A percentile compares a stretch with the other conserved stretches of the same genome.
These are phyloP conservation scores for Annulohypoxylon moriforme DNA, from an alignment of 495 filamentous ascomycete genomes.

Conservation along the genomic window DNA sequence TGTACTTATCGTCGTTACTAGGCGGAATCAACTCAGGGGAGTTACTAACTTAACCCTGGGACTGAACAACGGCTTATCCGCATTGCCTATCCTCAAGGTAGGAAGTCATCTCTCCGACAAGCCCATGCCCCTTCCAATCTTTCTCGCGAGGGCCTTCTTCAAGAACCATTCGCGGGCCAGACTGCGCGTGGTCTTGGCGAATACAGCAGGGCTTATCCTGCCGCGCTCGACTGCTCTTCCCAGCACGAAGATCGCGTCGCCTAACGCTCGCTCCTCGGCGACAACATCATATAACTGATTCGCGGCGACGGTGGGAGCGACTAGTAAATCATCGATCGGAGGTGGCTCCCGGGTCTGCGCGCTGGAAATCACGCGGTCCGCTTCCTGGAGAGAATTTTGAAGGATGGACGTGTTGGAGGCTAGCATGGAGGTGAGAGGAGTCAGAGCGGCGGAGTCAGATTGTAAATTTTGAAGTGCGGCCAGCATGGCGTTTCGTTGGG, in stretches of 20 bases:
- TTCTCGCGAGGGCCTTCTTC: slow-evolving; percentile 87
- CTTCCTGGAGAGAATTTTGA: slow-evolving; percentile 77
- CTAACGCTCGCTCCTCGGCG: slow-evolving; percentile 84
- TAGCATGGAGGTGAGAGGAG: slow-evolving; percentile 73
- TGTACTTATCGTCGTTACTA: neutral
- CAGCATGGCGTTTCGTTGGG: slow-evolving; percentile 83
- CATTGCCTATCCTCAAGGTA: neutral
- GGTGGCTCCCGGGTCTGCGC: slow-evolving; percentile 49
- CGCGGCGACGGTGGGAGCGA: slow-evolving; percentile 92
- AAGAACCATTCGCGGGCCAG: slow-evolving; percentile 90
- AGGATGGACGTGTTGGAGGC: slow-evolving; percentile 81
- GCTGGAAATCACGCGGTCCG: slow-evolving; percentile 77
- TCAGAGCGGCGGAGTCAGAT: slow-evolving; percentile 75
- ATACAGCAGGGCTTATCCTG: slow-evolving; percentile 80
- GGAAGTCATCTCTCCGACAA: slow-evolving; percentile 34
- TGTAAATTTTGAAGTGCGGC: slow-evolving; percentile 73
- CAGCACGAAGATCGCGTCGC: slow-evolving; percentile 86
- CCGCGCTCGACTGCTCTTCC: slow-evolving; percentile 85
- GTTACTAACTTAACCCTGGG: neutral
- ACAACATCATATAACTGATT: slow-evolving; percentile 90
- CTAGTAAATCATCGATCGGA: slow-evolving; percentile 85
- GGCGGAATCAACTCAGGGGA: neutral
- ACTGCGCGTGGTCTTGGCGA: slow-evolving; percentile 83
- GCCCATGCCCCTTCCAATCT: slow-evolving; percentile 87
- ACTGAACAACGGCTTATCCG: neutral